Evolutionary conservation across 805 yeast species (phyloP), one percentile per base, ranked within the genome.

Genomic region (Torulaspora quercuum): DNA sequence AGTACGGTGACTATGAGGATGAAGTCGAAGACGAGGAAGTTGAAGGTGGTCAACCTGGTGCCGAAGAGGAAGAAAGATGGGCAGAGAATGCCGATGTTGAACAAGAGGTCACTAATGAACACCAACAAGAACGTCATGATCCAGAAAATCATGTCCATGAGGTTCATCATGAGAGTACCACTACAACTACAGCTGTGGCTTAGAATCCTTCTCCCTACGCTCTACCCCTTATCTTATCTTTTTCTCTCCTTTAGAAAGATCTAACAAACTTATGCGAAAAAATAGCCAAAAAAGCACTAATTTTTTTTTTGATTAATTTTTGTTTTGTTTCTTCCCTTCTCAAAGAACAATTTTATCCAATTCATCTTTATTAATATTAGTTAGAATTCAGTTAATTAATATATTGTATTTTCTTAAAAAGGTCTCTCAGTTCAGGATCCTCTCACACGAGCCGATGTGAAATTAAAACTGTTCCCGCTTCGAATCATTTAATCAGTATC

Each of bases 1-100:
- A 76, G 50, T 75, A 70, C 30, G 80, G 76, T 41, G 76, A 72
- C 43, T 71, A 69, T 37, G 75, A 69, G 25, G 67, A 66, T 32
- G 68, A 65, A 16, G 45, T 38, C 7, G 71, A 70, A 48, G 68
- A 60, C 30, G 35, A 32, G 24, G 35, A 45, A 17, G 48, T 42
- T 9, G 55, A 44, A 27, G 51, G 43, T 18, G 43, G 37, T 17
- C 43, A 44, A 18, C 43, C 37, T 8, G 37, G 33, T 26, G 48
- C 34, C 13, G 50, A 37, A 24, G 52, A 48, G 11, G 42, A 29
- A 22, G 36, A 29, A 19, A 29, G 33, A 18, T 31, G 41, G 41
- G 36, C 32, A 19, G 30, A 36, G 16, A 25, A 25, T 16, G 39
- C 29, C 8, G 39, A 36, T 10, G 32, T 29, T 8, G 35, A 17